A percentile compares a stretch with the other conserved stretches of the same genome.
phyloP scores from a whole-genome alignment of 164 flowering plant species.

The Sedum album region DNA sequence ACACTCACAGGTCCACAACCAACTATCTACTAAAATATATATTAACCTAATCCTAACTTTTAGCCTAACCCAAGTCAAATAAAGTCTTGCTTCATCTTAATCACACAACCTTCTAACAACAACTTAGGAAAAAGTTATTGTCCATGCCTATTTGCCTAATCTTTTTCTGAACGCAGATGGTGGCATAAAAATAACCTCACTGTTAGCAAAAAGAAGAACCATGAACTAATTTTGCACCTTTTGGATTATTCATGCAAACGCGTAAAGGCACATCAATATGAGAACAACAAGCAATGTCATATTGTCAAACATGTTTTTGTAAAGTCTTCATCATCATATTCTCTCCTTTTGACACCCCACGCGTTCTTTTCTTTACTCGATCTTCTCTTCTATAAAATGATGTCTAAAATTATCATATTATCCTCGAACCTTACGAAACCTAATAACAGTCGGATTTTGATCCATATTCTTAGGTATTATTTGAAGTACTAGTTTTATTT shows the following conservation, averaged over 20 bases:
- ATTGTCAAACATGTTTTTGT: background rate
- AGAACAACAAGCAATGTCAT: background rate
- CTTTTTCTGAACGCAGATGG: background rate
- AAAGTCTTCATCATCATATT: constrained; percentile 4
- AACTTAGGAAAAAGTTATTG: background rate
- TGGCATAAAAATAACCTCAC: background rate
- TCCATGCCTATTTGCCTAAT: background rate
- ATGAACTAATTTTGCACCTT: constrained; percentile 1
- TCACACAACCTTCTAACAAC: background rate
- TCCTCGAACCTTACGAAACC: too few relatives aligned
- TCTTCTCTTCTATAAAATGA: background rate
- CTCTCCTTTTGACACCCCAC: constrained; percentile 3
- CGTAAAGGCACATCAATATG: constrained; percentile 5
- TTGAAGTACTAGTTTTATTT: background rate
- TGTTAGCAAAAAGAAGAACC: constrained; percentile 1
- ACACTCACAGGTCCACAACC: constrained; percentile 1
- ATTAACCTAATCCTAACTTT: background rate
- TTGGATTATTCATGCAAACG: constrained; percentile 6
- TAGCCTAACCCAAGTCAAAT: background rate
- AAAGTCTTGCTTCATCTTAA: background rate
- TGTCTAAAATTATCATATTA: background rate
- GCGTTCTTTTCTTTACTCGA: background rate
- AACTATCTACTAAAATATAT: background rate
- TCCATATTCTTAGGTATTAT: background rate
- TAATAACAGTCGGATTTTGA: too few relatives aligned